Evolutionary conservation across 2,329 filamentous ascomycete genomes (phyloP).

Genomic region (Fusarium algeriense): DNA sequence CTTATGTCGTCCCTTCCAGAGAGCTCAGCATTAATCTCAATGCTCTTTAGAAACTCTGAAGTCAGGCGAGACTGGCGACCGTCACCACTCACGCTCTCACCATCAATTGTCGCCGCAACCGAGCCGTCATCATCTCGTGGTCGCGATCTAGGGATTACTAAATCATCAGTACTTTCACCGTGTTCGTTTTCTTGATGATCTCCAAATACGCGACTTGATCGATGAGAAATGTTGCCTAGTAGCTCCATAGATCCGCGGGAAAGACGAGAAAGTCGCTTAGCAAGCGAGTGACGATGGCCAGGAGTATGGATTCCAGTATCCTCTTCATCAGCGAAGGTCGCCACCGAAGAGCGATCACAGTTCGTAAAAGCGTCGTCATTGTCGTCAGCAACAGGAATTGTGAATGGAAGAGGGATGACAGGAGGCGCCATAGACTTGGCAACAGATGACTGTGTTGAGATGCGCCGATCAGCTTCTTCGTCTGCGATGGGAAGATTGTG

Average conservation of each 20-base stretch:
- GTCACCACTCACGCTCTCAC: slow-evolving; percentile 59
- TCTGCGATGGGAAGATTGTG: slow-evolving; percentile 27
- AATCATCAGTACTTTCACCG: slow-evolving; percentile 61
- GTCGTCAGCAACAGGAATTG: slow-evolving; percentile 62
- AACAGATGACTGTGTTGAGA: slow-evolving; percentile 38
- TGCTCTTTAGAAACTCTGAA: slow-evolving; percentile 46
- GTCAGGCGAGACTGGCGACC: slow-evolving; percentile 49
- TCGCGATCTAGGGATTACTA: slow-evolving; percentile 54
- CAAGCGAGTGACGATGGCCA: slow-evolving; percentile 55
- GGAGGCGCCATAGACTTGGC: slow-evolving; percentile 56
- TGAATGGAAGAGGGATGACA: slow-evolving; percentile 75
- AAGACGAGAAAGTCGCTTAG: slow-evolving; percentile 63
- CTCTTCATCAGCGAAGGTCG: slow-evolving; percentile 75
- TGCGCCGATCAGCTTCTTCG: slow-evolving; percentile 31
- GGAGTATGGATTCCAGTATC: slow-evolving; percentile 50
- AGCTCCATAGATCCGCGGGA: slow-evolving; percentile 62
- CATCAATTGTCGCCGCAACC: slow-evolving; percentile 69
- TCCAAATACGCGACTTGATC: slow-evolving; percentile 38
- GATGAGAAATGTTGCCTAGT: slow-evolving; percentile 59
- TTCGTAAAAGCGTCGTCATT: slow-evolving; percentile 57
- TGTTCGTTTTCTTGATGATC: slow-evolving; percentile 37
- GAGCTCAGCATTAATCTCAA: slow-evolving; percentile 58
- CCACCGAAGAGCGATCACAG: slow-evolving; percentile 73
- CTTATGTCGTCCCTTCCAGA: slow-evolving; percentile 42
- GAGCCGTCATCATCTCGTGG: slow-evolving; percentile 62